Conservation (phyloP, 305 asterid species). For the Plantago lanceolata region DNA sequence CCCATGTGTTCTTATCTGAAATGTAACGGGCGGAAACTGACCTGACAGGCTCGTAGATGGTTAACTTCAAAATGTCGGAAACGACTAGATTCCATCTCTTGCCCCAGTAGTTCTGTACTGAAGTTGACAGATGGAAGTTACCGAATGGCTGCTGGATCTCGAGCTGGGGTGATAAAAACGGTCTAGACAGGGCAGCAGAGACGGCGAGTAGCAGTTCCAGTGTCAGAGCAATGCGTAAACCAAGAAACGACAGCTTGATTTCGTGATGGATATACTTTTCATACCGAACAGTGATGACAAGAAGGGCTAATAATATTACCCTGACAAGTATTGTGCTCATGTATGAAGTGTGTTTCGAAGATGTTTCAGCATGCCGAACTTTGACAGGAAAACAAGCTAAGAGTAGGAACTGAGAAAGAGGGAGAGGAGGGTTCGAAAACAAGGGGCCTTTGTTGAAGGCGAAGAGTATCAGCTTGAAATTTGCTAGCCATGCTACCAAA, state of each 20-base stretch:
- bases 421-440: constrained; percentile 26
- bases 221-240: constrained; percentile 38
- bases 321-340: constrained; percentile 25
- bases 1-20: constrained; percentile 25
- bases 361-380: constrained; percentile 12
- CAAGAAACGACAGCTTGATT: constrained; percentile 24
- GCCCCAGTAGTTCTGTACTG: constrained; percentile 60
- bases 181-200: constrained; percentile 17
- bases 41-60: constrained; percentile 30
- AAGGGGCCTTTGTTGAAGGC: constrained; percentile 40
- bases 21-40: constrained; percentile 1
- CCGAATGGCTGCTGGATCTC: constrained; percentile 51
- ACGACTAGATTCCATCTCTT: constrained; percentile 54
- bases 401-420: constrained; percentile 35
- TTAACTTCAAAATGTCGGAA: constrained; percentile 38
- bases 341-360: not conserved
- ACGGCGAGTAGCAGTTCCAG: constrained; percentile 37
- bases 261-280: constrained; percentile 28
- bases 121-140: constrained; percentile 43
- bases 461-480: constrained; percentile 43
- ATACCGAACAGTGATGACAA: constrained; percentile 23
- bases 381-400: constrained; percentile 49
- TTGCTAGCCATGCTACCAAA: constrained; percentile 47
- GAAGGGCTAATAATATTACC: constrained; percentile 20
- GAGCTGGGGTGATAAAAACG: constrained; percentile 5